These are phyloP conservation scores for Boletus insuetus DNA, from an alignment of 768 basidiomycete genomes.

Conservation along the genomic window DNA sequence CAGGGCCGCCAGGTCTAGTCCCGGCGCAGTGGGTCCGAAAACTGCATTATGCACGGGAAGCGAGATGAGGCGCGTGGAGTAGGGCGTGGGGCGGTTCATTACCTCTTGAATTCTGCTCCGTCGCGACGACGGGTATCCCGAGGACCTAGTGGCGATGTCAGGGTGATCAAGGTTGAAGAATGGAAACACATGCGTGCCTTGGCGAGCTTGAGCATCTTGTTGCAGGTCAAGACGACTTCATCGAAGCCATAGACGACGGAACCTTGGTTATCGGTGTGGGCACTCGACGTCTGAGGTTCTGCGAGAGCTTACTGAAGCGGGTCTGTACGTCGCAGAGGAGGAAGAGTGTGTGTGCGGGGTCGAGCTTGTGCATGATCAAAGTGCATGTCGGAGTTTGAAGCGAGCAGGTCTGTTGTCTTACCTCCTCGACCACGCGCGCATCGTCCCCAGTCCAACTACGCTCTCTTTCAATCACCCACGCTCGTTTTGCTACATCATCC, in stretches of 20 bases:
- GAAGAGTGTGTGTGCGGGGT: constrained; percentile 50
- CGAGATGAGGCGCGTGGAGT: constrained; percentile 4
- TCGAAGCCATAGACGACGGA: constrained; percentile 68
- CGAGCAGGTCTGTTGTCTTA: neutral
- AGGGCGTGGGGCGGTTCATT: neutral
- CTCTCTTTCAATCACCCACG: constrained; percentile 4
- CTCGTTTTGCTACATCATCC: constrained; percentile 16
- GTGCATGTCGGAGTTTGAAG: constrained; percentile 26
- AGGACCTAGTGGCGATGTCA: constrained; percentile 38
- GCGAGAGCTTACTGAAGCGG: constrained; percentile 56
- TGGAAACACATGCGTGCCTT: constrained; percentile 41
- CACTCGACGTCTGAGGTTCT: neutral
- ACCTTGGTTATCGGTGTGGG: constrained; percentile 22
- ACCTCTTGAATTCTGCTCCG: constrained; percentile 85
- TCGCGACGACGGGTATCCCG: constrained; percentile 69
- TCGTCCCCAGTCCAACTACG: constrained; percentile 7
- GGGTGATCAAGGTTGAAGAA: neutral
- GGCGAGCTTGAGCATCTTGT: constrained; percentile 76
- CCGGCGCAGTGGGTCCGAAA: constrained; percentile 66
- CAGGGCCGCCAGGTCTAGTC: constrained; percentile 53
- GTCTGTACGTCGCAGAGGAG: constrained; percentile 85
- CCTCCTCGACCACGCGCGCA: no score
- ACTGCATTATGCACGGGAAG: constrained; percentile 36
- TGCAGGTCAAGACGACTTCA: constrained; percentile 62
- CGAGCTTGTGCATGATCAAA: constrained; percentile 26